A percentile compares a stretch with the other conserved stretches of the same genome.
phyloP scores from a whole-genome alignment of 192 early-diverging fungal genomes.

The Backusella westeae region DNA sequence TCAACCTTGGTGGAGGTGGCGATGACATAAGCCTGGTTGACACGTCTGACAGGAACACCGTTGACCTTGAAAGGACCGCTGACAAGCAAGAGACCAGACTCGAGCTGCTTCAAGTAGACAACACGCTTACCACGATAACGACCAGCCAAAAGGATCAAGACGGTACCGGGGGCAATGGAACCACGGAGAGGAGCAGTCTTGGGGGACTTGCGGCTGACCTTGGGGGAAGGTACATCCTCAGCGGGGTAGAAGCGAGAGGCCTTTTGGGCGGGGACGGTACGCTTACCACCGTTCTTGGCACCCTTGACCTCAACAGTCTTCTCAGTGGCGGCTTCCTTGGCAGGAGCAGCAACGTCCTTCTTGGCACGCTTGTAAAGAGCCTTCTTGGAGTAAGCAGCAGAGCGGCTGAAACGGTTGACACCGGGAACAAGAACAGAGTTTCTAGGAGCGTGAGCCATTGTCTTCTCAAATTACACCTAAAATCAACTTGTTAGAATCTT shows the following conservation, averaged over 20 bases:
- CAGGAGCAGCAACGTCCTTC: constrained; percentile 50
- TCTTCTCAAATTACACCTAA: constrained; percentile 8
- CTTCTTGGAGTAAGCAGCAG: constrained; percentile 80
- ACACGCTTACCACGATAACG: constrained; percentile 98
- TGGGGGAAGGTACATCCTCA: constrained; percentile 77
- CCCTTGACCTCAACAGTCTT: constrained; percentile 75
- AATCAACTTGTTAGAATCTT: neutral
- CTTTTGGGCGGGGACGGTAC: constrained; percentile 67
- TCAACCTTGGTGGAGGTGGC: constrained; percentile 99
- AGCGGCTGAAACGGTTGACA: constrained; percentile 81
- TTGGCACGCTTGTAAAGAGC: constrained; percentile 89
- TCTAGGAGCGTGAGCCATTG: constrained; percentile 65
- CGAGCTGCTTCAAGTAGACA: constrained; percentile 97
- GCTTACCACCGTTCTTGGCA: constrained; percentile 79
- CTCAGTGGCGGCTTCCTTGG: constrained; percentile 46
- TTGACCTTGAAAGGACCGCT: constrained; percentile 98
- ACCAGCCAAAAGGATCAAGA: constrained; percentile 93
- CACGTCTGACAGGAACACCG: constrained; percentile 95
- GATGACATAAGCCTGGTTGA: constrained; percentile 99
- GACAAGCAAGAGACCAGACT: constrained; percentile 92
- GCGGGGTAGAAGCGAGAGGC: constrained; percentile 79
- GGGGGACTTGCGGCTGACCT: constrained; percentile 75
- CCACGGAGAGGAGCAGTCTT: constrained; percentile 76
- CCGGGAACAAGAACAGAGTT: constrained; percentile 85
- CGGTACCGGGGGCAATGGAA: constrained; percentile 96